phyloP scores from a whole-genome alignment of 768 basidiomycete genomes.

The Pulveroboletus frians region DNA sequence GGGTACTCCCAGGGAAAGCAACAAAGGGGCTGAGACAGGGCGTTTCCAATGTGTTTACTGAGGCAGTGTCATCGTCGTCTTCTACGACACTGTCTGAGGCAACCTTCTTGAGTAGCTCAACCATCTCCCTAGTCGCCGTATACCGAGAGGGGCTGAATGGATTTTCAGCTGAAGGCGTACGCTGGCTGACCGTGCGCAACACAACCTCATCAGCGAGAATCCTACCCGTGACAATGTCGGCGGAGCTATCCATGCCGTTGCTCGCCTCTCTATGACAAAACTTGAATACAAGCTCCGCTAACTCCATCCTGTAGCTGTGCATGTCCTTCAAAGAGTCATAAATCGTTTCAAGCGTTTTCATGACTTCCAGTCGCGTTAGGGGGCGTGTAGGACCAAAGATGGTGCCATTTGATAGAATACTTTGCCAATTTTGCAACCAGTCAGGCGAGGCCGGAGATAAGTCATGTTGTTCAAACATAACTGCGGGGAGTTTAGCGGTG shows the following conservation, averaged over 20 bases:
- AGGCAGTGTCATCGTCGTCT: conserved; percentile 42
- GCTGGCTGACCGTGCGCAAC: conserved; percentile 42
- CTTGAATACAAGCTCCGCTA: conserved; percentile 52
- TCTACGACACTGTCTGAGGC: conserved; percentile 33
- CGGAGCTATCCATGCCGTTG: conserved; percentile 23
- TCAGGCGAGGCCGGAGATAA: conserved; percentile 66
- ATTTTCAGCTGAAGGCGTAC: conserved; percentile 11
- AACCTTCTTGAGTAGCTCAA: conserved; percentile 40
- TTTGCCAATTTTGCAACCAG: conserved; percentile 67
- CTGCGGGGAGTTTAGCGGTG: conserved; percentile 53
- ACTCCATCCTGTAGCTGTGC: conserved; percentile 51
- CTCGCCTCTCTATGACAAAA: conserved; percentile 39
- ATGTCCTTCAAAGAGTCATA: conserved; percentile 70
- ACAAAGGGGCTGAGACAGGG: conserved; percentile 33
- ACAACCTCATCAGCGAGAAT: conserved; percentile 69
- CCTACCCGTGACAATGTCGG: conserved; percentile 42
- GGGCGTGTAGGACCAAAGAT: conserved; percentile 42
- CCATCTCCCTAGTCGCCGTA: conserved; percentile 21
- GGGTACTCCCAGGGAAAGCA: conserved; percentile 26
- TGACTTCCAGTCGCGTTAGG: conserved; percentile 49
- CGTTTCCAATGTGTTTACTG: conserved; percentile 35
- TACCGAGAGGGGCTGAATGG: conserved; percentile 15
- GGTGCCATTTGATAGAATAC: conserved; percentile 45
- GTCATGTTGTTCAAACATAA: conserved; percentile 64
- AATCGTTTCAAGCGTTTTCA: conserved; percentile 51